Conservation (phyloP, 306 rosid species). For the Bauhinia variegata region DNA sequence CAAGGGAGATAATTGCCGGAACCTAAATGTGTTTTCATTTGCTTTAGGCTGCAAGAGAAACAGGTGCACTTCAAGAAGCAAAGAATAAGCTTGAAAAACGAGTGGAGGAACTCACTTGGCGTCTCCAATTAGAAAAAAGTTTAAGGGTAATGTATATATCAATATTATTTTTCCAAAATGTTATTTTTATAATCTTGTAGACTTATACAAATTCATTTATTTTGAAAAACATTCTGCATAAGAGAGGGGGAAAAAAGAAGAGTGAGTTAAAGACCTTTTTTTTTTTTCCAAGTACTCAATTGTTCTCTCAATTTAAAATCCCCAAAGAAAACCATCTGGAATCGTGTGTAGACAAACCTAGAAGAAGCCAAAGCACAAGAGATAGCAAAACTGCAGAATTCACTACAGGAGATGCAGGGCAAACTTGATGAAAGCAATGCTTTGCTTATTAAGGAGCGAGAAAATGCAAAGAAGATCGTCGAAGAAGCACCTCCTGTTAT, state of each 20-base stretch:
- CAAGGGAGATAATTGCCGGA: no score
- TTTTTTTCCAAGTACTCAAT: not conserved
- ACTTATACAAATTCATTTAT: slow-evolving; percentile 6
- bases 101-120: slow-evolving; percentile 91
- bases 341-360: slow-evolving; percentile 70
- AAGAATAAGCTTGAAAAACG: slow-evolving; percentile 82
- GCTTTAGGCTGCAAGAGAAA: slow-evolving; percentile 81
- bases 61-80: slow-evolving; percentile 88
- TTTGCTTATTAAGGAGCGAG: slow-evolving; percentile 65
- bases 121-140: slow-evolving; percentile 84
- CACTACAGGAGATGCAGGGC: slow-evolving; percentile 65
- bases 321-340: slow-evolving; percentile 29
- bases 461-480: slow-evolving; percentile 60
- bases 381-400: slow-evolving; percentile 71
- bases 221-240: slow-evolving; percentile 25
- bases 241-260: slow-evolving; percentile 12
- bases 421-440: slow-evolving; percentile 73
- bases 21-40: slow-evolving; percentile 38
- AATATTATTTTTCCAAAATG: slow-evolving; percentile 26
- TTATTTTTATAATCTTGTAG: slow-evolving; percentile 24
- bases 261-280: not conserved
- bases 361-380: slow-evolving; percentile 88
- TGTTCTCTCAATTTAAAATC: not conserved
- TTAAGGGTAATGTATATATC: slow-evolving; percentile 63
- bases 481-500: slow-evolving; percentile 82